Conservation (phyloP, 495 filamentous ascomycete species). For the Beverwykella pulmonaria region DNA sequence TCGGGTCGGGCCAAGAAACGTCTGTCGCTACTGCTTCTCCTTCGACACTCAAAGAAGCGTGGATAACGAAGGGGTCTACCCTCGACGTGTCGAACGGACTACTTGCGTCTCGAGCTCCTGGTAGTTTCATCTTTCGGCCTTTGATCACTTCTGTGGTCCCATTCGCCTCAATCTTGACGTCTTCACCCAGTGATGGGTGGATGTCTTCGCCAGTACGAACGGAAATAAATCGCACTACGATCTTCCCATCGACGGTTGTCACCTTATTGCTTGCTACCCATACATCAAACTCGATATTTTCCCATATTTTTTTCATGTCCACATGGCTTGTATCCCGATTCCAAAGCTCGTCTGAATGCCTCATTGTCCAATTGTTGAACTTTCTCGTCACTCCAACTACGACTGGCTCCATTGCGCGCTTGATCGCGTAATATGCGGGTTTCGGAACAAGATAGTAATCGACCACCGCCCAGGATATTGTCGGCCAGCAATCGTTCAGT, state of each 20-base stretch:
- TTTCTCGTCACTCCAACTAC: slow-evolving; percentile 25
- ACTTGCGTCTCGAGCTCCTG: slow-evolving; percentile 1
- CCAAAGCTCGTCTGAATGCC: slow-evolving; percentile 23
- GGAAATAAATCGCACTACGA: slow-evolving; percentile 15
- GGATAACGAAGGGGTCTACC: slow-evolving; percentile 26
- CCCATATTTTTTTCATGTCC: slow-evolving; percentile 14
- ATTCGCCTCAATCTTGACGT: slow-evolving; percentile 11
- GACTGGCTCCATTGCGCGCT: slow-evolving; percentile 22
- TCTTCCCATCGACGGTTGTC: not conserved
- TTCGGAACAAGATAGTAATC: slow-evolving; percentile 31
- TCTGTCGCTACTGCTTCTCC: slow-evolving; percentile 22
- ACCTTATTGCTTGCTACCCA: slow-evolving; percentile 25
- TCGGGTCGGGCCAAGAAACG: slow-evolving; percentile 33
- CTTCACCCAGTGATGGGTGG: not conserved
- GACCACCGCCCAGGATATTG: slow-evolving; percentile 50
- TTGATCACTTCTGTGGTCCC: slow-evolving; percentile 29
- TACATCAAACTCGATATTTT: slow-evolving; percentile 26
- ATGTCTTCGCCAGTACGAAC: slow-evolving; percentile 6
- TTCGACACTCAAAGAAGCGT: slow-evolving; percentile 8
- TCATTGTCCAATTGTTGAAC: slow-evolving; percentile 18
- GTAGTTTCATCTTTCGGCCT: not conserved
- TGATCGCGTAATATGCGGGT: slow-evolving; percentile 34
- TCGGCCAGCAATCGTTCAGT: slow-evolving; percentile 36
- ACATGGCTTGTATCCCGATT: slow-evolving; percentile 24
- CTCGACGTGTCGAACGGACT: slow-evolving; percentile 4